Evolutionary conservation across 106 monocot genomes (phyloP).

Genomic region (Phalaenopsis equestris): DNA sequence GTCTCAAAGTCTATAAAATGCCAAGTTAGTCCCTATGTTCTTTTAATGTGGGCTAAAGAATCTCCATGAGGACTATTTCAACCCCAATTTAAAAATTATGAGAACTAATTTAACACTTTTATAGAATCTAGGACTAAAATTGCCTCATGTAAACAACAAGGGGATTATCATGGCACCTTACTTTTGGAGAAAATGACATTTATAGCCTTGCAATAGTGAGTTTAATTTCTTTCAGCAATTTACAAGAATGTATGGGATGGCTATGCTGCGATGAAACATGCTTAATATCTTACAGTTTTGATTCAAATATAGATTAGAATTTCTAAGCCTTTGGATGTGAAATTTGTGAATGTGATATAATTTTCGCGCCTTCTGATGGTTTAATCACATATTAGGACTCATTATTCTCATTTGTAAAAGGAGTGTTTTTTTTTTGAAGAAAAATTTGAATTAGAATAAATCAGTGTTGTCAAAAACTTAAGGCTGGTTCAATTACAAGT

Average conservation of each 20-base stretch:
- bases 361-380: background rate
- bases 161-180: too few relatives aligned
- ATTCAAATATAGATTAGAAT: background rate
- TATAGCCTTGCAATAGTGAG: background rate
- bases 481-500: background rate
- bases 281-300: background rate
- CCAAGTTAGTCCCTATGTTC: too few relatives aligned
- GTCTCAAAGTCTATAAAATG: too few relatives aligned
- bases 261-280: background rate
- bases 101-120: too few relatives aligned
- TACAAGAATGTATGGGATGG: background rate
- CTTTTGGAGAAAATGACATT: background rate
- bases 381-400: background rate
- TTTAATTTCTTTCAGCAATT: background rate
- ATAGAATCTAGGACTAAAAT: too few relatives aligned
- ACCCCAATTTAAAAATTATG: too few relatives aligned
- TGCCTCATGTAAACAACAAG: too few relatives aligned
- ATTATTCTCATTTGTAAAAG: background rate
- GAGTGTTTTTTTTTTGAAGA: background rate
- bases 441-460: background rate
- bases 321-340: background rate
- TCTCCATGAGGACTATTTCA: too few relatives aligned
- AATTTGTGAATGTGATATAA: background rate
- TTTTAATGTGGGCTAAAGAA: too few relatives aligned
- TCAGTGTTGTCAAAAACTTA: background rate